Base-by-base conservation (phyloP, 257 asterid species). In the Ilex aquifolium region DNA sequence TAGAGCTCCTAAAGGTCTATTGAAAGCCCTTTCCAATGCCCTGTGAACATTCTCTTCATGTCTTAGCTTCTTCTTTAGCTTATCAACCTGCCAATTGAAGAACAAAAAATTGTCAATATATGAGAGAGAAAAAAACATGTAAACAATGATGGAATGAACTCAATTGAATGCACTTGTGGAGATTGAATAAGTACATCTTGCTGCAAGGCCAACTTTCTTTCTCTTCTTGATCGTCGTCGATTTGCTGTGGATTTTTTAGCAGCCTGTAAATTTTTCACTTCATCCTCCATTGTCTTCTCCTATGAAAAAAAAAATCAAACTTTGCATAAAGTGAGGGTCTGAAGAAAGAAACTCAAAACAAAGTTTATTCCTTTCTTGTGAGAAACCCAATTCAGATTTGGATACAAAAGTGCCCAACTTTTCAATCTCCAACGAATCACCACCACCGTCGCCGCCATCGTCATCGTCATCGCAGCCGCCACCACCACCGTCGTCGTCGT, bases 1-100 rank as follows among this genome's bases (percentile, higher is more conserved):
- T 32, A 90, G 78, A 60, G 93, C 74, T 21, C 97, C 97, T 32
- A 90, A 80, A 12, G 97, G 96, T 73, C 97, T 80, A 55, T 64
- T 80, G 73, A 88, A 82, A 56, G 97, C 95, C 78, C 95, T 85
- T 71, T 87, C 85, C 71, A 90, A 61, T 62, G 95, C 97, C 73
- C 85, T 79, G 65, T 87, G 93, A 51, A 90, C 90, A 81, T 87
- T 90, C 81, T 90, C 96, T 78, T 90, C 97, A 49, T 85, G 88
- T 50, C 83, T 83, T 62, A 87, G 72, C 79, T 79, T 83, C 95
- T 85, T 88, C 87, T 87, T 90, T 54, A 90, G 81, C 78, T 82
- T 87, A 63, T 90, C 97, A 73, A 90, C 96, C 97, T 90, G 73
- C 65, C 70, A 77, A 67, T 55, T 71, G 13, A 62, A 13, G 53